Conservation (phyloP, 148 eudicot species). For the Rhododendron griersonianum region DNA sequence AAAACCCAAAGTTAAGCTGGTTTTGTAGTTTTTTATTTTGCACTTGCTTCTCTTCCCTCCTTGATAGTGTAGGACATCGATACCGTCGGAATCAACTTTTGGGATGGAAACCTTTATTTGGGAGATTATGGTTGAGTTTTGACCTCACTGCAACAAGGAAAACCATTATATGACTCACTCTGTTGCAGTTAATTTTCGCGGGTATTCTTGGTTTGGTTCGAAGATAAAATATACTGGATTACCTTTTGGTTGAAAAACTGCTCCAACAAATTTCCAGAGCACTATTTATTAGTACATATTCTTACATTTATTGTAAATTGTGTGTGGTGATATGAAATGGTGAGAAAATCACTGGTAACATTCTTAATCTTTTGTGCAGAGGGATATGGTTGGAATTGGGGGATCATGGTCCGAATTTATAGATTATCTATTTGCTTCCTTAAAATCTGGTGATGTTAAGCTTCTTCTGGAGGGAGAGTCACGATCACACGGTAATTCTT, state of each 20-base stretch:
- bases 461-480: constrained; percentile 61
- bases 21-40: not conserved
- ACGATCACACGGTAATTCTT: constrained; percentile 44
- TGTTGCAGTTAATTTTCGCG: not conserved
- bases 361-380: constrained; percentile 35
- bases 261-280: not conserved
- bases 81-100: not conserved
- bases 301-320: not conserved
- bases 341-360: not conserved
- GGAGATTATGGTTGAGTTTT: not conserved
- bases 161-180: not conserved
- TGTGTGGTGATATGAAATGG: not conserved
- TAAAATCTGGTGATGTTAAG: constrained; percentile 70
- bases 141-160: not conserved
- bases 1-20: not conserved
- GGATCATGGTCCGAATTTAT: constrained; percentile 83
- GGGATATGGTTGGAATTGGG: constrained; percentile 74
- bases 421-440: constrained; percentile 53
- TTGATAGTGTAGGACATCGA: not conserved
- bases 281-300: not conserved
- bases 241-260: not conserved
- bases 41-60: not conserved
- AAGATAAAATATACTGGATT: not conserved
- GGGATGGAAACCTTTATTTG: not conserved
- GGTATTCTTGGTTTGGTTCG: not conserved